Conservation (phyloP, 495 filamentous ascomycete genomes). For the Aspergillus saccharolyticus region DNA sequence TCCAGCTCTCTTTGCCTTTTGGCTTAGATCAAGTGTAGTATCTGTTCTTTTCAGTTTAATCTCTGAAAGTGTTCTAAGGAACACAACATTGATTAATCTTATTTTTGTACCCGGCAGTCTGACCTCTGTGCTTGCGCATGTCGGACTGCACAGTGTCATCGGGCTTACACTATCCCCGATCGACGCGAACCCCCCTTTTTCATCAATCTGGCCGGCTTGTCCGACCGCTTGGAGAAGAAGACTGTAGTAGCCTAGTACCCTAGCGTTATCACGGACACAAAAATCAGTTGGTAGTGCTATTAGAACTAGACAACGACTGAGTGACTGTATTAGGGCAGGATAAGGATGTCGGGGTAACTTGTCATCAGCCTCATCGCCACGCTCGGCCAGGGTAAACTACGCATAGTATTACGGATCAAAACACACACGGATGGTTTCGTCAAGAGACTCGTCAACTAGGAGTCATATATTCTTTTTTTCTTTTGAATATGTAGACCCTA, state of each 20-base stretch:
- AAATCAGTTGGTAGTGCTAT: too few species aligned
- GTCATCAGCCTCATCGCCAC: too few species aligned
- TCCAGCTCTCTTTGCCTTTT: constrained; percentile 57
- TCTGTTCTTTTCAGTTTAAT: constrained; percentile 99
- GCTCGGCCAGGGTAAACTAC: not conserved
- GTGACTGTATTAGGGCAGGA: too few species aligned
- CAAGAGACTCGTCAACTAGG: constrained; percentile 35
- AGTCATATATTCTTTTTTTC: constrained; percentile 42
- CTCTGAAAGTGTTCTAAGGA: constrained; percentile 64
- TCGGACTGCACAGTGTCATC: constrained; percentile 68
- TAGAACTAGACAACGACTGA: too few species aligned
- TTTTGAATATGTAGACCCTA: constrained; percentile 43
- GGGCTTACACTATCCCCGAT: constrained; percentile 84
- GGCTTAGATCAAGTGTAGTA: constrained; percentile 97
- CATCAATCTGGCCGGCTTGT: constrained; percentile 21
- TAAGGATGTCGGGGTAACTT: too few species aligned
- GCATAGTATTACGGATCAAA: constrained; percentile 1
- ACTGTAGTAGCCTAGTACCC: not conserved
- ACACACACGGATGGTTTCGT: constrained; percentile 18
- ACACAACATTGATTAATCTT: constrained; percentile 77
- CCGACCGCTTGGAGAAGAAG: constrained; percentile 43
- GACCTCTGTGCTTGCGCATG: constrained; percentile 84
- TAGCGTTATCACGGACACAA: too few species aligned
- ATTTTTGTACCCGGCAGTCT: constrained; percentile 60
- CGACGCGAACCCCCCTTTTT: constrained; percentile 59